Conservation (phyloP, 208 protist genomes). For the Novymonas esmeraldas region DNA sequence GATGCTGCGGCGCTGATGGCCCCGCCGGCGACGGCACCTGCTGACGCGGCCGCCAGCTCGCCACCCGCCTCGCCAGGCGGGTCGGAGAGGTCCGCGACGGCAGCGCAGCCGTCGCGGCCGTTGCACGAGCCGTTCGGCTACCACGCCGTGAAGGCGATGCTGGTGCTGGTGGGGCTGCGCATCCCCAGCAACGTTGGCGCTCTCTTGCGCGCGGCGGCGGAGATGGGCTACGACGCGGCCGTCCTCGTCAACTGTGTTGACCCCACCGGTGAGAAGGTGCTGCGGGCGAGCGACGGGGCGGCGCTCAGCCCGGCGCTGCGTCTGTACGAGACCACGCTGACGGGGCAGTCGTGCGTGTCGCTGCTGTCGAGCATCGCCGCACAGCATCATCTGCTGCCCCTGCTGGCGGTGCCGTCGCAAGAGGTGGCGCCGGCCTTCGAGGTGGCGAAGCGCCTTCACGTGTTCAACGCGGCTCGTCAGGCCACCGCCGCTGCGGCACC, state of each 20-base stretch:
- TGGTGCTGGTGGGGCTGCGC: slow-evolving; percentile 78
- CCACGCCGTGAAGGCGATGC: slow-evolving; percentile 49
- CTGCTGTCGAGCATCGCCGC: slow-evolving; percentile 64
- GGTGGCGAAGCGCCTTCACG: slow-evolving; percentile 71
- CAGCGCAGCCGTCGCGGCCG: neutral
- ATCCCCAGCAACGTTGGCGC: slow-evolving; percentile 86
- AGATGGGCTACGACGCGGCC: slow-evolving; percentile 75
- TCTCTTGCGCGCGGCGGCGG: slow-evolving; percentile 73
- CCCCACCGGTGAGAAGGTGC: slow-evolving; percentile 78
- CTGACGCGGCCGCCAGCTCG: neutral
- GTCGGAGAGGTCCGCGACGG: neutral
- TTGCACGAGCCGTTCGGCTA: slow-evolving; percentile 4
- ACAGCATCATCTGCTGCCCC: slow-evolving; percentile 64
- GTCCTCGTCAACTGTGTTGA: slow-evolving; percentile 79
- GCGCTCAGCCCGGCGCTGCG: slow-evolving; percentile 52
- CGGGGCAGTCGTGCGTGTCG: slow-evolving; percentile 41
- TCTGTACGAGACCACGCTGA: slow-evolving; percentile 23
- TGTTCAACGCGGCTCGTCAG: slow-evolving; percentile 32
- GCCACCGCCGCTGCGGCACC: neutral
- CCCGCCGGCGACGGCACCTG: neutral
- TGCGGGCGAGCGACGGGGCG: slow-evolving; percentile 83
- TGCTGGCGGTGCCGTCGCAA: slow-evolving; percentile 81
- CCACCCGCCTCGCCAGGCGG: neutral
- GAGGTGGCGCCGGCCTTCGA: slow-evolving; percentile 65
- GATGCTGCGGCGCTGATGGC: slow-evolving; percentile 6